These are phyloP conservation scores for Debaryomycetaceae sp. DNA, from an alignment of 1,139 yeast genomes.

Conservation along the genomic window DNA sequence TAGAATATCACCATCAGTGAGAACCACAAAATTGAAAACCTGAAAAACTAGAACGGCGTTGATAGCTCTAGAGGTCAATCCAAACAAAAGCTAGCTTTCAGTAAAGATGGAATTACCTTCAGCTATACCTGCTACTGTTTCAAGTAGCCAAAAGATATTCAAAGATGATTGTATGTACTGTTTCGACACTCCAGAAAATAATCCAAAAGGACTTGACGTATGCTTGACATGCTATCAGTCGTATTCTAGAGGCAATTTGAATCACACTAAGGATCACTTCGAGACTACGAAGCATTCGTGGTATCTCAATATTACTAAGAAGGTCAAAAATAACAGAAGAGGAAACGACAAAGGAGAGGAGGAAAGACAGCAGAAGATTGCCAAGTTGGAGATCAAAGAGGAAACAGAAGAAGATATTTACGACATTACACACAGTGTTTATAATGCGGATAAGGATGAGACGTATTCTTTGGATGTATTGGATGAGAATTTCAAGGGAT, in stretches of 20 bases:
- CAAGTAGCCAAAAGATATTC: conserved; percentile 40
- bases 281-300: conserved; percentile 49
- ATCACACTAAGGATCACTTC: conserved; percentile 56
- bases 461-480: conserved; percentile 15
- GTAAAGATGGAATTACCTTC: conserved; percentile 18
- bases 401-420: conserved; percentile 66
- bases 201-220: conserved; percentile 61
- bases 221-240: conserved; percentile 67
- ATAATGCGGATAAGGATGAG: conserved; percentile 34
- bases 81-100: not conserved
- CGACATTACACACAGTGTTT: conserved; percentile 46
- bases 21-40: conserved; percentile 1
- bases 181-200: conserved; percentile 69
- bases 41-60: not conserved
- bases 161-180: conserved; percentile 85
- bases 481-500: conserved; percentile 20
- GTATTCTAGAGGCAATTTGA: conserved; percentile 50
- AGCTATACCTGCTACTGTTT: conserved; percentile 17
- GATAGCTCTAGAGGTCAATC: not conserved
- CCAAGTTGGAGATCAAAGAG: conserved; percentile 73
- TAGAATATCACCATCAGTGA: too few relatives aligned
- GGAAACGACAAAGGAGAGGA: conserved; percentile 20
- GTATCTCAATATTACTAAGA: conserved; percentile 55
- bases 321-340: conserved; percentile 33
- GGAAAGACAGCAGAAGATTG: conserved; percentile 51